These are phyloP conservation scores for Dicorynia guianensis DNA, from an alignment of 306 rosid genomes.

Conservation along the genomic window DNA sequence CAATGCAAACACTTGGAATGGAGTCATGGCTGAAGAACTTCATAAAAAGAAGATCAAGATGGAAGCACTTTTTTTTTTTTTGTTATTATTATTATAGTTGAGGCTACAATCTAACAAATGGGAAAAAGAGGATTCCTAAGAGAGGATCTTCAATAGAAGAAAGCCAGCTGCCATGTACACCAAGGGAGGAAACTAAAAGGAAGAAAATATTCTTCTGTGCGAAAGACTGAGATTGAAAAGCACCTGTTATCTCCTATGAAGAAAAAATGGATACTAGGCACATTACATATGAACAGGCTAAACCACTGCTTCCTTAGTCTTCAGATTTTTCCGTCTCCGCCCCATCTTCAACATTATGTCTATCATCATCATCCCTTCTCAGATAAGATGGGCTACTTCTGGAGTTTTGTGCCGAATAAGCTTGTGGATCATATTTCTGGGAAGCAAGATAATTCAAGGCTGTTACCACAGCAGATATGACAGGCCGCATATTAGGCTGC, in stretches of 20 bases:
- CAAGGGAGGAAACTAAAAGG: conserved; percentile 15
- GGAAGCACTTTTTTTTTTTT: not conserved
- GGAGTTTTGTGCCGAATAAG: conserved; percentile 42
- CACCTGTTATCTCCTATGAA: conserved; percentile 67
- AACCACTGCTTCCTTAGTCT: conserved; percentile 36
- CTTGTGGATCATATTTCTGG: conserved; percentile 66
- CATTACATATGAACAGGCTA: conserved; percentile 52
- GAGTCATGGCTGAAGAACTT: conserved; percentile 8
- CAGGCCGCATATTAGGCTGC: conserved; percentile 76
- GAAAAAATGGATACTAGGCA: conserved; percentile 81
- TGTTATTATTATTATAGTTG: conserved; percentile 14
- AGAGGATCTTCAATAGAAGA: conserved; percentile 24
- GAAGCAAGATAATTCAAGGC: conserved; percentile 82
- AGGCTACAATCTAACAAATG: conserved; percentile 27
- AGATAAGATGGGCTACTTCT: conserved; percentile 50
- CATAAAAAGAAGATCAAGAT: not conserved
- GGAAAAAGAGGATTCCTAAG: conserved; percentile 26
- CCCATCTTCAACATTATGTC: conserved; percentile 22
- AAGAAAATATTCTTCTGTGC: conserved; percentile 2
- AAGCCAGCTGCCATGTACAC: conserved; percentile 39
- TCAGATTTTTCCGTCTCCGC: conserved; percentile 44
- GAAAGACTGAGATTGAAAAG: not conserved
- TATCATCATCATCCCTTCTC: conserved; percentile 37
- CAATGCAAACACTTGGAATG: not conserved
- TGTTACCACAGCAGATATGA: conserved; percentile 69